Conservation (phyloP, 352 stramenopile species). For the Globisporangium ultimum region DNA sequence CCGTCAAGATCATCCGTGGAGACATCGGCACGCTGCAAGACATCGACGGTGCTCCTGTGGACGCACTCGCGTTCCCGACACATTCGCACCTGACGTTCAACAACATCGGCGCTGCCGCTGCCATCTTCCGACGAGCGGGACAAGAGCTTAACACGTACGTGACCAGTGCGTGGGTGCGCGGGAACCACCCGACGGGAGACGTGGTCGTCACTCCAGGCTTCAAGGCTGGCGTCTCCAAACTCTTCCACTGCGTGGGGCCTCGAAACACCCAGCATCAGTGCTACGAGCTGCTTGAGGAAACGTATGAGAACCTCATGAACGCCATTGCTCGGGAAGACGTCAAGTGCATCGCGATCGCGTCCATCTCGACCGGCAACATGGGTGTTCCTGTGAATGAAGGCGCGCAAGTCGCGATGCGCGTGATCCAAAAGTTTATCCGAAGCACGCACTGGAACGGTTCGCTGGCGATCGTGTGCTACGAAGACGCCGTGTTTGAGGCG, state of each 20-base stretch:
- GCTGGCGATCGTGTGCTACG: slow-evolving; percentile 52
- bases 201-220: slow-evolving; percentile 48
- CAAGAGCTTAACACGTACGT: slow-evolving; percentile 24
- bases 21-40: slow-evolving; percentile 31
- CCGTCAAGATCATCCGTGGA: slow-evolving; percentile 25
- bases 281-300: slow-evolving; percentile 32
- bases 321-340: slow-evolving; percentile 34
- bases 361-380: slow-evolving; percentile 68
- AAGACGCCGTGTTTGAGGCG: slow-evolving; percentile 31
- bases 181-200: slow-evolving; percentile 24
- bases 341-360: slow-evolving; percentile 49
- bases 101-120: slow-evolving; percentile 34
- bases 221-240: slow-evolving; percentile 31
- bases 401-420: slow-evolving; percentile 17
- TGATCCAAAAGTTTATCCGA: slow-evolving; percentile 36
- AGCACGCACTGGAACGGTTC: slow-evolving; percentile 38
- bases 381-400: slow-evolving; percentile 23
- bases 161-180: slow-evolving; percentile 26
- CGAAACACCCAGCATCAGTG: slow-evolving; percentile 24
- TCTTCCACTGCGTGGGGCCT: slow-evolving; percentile 64
- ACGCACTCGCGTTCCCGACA: slow-evolving; percentile 55
- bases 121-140: slow-evolving; percentile 44
- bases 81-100: slow-evolving; percentile 35
- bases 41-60: slow-evolving; percentile 24
- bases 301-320: slow-evolving; percentile 39